Base-by-base conservation (phyloP, 208 protist species). In the Trypanosoma caninum region DNA sequence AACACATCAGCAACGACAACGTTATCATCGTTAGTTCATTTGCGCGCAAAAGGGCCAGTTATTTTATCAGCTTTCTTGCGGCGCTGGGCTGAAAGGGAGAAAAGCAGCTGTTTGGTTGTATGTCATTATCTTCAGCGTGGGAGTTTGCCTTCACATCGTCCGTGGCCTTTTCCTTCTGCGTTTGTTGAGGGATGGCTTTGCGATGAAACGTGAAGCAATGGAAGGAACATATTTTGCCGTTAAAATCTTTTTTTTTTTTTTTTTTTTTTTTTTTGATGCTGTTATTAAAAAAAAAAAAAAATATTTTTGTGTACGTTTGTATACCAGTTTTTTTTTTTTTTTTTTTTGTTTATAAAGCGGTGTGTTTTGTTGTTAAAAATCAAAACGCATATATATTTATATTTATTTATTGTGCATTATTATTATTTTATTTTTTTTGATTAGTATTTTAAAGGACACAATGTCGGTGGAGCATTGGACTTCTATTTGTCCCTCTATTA, bases 401-500 rank as follows among this genome's bases (percentile, higher is more conserved):
- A n/a, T n/a, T n/a, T n/a, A n/a, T n/a, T n/a, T n/a, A n/a, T n/a
- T n/a, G n/a, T n/a, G n/a, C n/a, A n/a, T n/a, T n/a, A n/a, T n/a
- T n/a, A n/a, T n/a, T n/a, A n/a, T n/a, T n/a, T n/a, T n/a, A n/a
- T n/a, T n/a, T n/a, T n/a, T n/a, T n/a, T n/a, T n/a, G n/a, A n/a
- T n/a, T n/a, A n/a, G n/a, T n/a, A n/a, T n/a, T n/a, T 27, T 38
- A 11, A 23, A 54, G 34, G 22, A 16, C 14, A 14, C 22, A 46
- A 85, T 81, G 78, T 71, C 65, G 8, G 67, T 88, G 23, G 81
- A 88, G 56, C 59, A 75, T 51, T 82, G 74, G 33, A 38, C 20
- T 10, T 81, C 65, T 41, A 46, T 88, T n/a, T 40, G 46, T 11
- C 76, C 76, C 10, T 62, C 56, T 5, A 37, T 87, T 7, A 93